Evolutionary conservation across 495 filamentous ascomycete species (phyloP).

Genomic region (Lasiosphaeria ovina): DNA sequence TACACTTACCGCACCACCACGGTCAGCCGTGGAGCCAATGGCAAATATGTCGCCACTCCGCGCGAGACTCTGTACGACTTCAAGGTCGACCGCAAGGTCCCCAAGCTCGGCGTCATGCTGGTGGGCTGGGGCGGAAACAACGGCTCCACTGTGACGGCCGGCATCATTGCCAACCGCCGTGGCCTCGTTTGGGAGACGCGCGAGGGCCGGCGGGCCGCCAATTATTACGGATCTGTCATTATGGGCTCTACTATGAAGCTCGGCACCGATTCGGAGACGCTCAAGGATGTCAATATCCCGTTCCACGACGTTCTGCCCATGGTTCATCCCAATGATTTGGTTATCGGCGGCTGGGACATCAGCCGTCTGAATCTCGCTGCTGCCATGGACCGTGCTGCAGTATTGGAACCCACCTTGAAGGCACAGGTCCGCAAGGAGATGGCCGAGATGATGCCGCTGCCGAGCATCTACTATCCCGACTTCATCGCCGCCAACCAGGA

Average conservation of each 20-base stretch:
- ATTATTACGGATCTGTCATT: slow-evolving; percentile 97
- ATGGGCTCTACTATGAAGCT: slow-evolving; percentile 98
- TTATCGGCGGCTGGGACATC: slow-evolving; percentile 97
- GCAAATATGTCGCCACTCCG: slow-evolving; percentile 79
- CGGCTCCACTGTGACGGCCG: slow-evolving; percentile 93
- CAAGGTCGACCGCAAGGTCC: slow-evolving; percentile 91
- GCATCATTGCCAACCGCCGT: slow-evolving; percentile 93
- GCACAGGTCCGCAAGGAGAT: slow-evolving; percentile 86
- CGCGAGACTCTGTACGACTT: slow-evolving; percentile 93
- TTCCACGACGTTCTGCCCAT: slow-evolving; percentile 94
- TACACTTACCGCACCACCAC: slow-evolving; percentile 95
- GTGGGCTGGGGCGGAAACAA: slow-evolving; percentile 99
- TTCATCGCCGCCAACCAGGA: slow-evolving; percentile 99
- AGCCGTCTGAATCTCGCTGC: slow-evolving; percentile 81
- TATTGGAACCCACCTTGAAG: slow-evolving; percentile 93
- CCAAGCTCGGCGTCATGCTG: slow-evolving; percentile 94
- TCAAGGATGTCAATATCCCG: slow-evolving; percentile 91
- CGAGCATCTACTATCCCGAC: slow-evolving; percentile 97
- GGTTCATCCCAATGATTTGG: slow-evolving; percentile 95
- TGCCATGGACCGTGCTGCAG: slow-evolving; percentile 93
- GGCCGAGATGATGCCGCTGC: slow-evolving; percentile 82
- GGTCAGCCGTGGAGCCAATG: slow-evolving; percentile 67
- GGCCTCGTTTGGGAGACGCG: slow-evolving; percentile 88
- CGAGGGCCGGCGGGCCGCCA: slow-evolving; percentile 77
- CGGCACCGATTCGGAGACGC: slow-evolving; percentile 79